Conservation (phyloP, 2,329 filamentous ascomycete genomes). For the Fusarium bulbicola region DNA sequence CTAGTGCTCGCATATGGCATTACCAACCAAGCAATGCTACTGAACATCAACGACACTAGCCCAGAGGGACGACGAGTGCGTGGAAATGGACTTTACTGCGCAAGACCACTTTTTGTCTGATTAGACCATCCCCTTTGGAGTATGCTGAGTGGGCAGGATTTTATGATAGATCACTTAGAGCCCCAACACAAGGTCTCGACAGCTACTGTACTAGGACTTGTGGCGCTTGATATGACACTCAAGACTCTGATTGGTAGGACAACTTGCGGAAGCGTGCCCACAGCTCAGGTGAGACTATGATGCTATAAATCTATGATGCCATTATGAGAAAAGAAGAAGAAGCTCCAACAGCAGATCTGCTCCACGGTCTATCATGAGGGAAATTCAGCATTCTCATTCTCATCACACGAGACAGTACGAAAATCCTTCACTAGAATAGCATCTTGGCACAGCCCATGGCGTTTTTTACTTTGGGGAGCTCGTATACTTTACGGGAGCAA, state of each 20-base stretch:
- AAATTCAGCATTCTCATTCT: background rate
- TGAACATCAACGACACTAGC: slow-evolving; percentile 27
- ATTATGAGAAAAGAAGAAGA: slow-evolving; percentile 16
- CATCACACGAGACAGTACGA: slow-evolving; percentile 6
- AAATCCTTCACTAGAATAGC: background rate
- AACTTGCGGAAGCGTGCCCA: background rate
- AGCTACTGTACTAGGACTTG: slow-evolving; percentile 3
- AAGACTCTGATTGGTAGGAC: slow-evolving; percentile 5
- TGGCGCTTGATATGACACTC: slow-evolving; percentile 31
- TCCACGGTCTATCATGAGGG: background rate
- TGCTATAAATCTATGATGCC: slow-evolving; percentile 32
- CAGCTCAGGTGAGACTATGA: slow-evolving; percentile 29
- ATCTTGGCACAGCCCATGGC: slow-evolving; percentile 2
- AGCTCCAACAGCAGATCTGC: slow-evolving; percentile 5
- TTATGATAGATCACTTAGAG: slow-evolving; percentile 36
- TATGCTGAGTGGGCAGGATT: slow-evolving; percentile 3
- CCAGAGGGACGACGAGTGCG: background rate
- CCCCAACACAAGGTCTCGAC: slow-evolving; percentile 16
- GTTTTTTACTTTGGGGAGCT: background rate
- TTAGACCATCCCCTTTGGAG: slow-evolving; percentile 30
- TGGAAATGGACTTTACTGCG: slow-evolving; percentile 15
- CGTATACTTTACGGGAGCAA: slow-evolving; percentile 1
- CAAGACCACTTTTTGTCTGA: slow-evolving; percentile 36
- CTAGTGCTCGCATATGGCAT: background rate
- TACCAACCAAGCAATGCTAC: background rate